Evolutionary conservation across 2,329 filamentous ascomycete species (phyloP).

Genomic region (Ophiocordyceps robertsii): DNA sequence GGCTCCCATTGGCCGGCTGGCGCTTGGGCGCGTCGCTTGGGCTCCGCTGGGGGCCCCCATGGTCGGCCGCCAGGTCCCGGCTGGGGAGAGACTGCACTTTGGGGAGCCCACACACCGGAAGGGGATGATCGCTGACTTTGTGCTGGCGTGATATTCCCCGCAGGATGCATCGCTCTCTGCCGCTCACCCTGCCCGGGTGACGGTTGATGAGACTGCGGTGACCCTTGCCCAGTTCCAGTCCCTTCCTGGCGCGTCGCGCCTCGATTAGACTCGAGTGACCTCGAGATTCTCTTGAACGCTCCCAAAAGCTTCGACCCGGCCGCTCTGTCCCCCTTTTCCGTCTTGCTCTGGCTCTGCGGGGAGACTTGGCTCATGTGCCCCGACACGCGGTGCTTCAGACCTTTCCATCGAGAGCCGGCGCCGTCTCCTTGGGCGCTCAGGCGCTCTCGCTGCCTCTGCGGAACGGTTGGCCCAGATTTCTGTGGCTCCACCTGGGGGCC

Average conservation of each 20-base stretch:
- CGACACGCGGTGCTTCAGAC: slow-evolving; percentile 17
- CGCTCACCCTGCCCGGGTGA: background rate
- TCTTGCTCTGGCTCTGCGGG: slow-evolving; percentile 6
- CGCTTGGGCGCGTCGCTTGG: background rate
- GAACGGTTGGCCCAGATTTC: background rate
- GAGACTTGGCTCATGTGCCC: slow-evolving; percentile 11
- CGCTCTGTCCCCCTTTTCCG: slow-evolving; percentile 9
- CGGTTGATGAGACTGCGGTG: background rate
- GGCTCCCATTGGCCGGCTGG: slow-evolving; percentile 10
- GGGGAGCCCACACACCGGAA: background rate
- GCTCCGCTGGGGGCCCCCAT: background rate
- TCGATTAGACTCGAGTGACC: slow-evolving; percentile 2
- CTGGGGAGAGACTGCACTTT: background rate
- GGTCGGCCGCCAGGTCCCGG: background rate
- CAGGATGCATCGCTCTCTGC: background rate
- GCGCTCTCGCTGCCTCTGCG: background rate
- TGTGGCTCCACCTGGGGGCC: background rate
- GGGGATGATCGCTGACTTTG: background rate
- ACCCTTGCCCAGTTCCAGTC: background rate
- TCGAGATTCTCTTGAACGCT: slow-evolving; percentile 14
- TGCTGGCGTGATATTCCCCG: background rate
- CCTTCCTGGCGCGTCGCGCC: background rate
- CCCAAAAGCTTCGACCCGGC: slow-evolving; percentile 14
- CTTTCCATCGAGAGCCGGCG: slow-evolving; percentile 15
- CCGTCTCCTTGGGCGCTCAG: background rate